These are phyloP conservation scores for Linum usitatissimum DNA, from an alignment of 345 rosid genomes.

Conservation along the genomic window DNA sequence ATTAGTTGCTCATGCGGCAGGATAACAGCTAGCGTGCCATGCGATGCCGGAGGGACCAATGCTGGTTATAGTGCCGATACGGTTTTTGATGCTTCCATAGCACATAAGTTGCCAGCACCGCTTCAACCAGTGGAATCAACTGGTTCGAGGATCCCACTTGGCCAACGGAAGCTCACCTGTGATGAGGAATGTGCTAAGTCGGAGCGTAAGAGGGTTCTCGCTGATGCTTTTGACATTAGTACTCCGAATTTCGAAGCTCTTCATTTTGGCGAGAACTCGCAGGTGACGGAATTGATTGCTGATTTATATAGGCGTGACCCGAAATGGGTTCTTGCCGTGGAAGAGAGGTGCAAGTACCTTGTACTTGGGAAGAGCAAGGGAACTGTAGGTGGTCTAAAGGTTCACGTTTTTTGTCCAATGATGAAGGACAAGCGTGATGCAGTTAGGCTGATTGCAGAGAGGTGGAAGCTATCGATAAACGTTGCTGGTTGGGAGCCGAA, in stretches of 20 bases:
- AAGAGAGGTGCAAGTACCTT: conserved; percentile 87
- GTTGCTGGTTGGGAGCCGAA: conserved; percentile 94
- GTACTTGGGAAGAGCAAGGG: conserved; percentile 76
- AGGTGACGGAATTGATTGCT: conserved; percentile 53
- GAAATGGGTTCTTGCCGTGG: conserved; percentile 80
- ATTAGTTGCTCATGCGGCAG: conserved; percentile 86
- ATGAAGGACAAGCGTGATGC: conserved; percentile 88
- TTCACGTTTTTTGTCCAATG: conserved; percentile 90
- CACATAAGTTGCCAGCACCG: conserved; percentile 54
- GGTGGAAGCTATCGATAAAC: conserved; percentile 79
- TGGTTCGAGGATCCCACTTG: conserved; percentile 52
- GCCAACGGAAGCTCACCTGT: conserved; percentile 83
- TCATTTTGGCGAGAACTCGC: conserved; percentile 77
- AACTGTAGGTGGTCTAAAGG: conserved; percentile 42
- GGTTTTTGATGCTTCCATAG: conserved; percentile 50
- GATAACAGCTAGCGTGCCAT: conserved; percentile 58
- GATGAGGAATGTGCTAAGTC: conserved; percentile 81
- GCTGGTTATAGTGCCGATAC: conserved; percentile 30
- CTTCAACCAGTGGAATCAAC: conserved; percentile 63
- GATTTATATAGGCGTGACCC: conserved; percentile 91
- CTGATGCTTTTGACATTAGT: conserved; percentile 82
- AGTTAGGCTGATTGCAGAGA: conserved; percentile 73
- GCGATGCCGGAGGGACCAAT: conserved; percentile 69
- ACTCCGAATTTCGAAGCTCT: conserved; percentile 66
- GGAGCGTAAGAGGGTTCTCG: conserved; percentile 86